Conservation (phyloP, 768 basidiomycete species). For the Mycena galopus region DNA sequence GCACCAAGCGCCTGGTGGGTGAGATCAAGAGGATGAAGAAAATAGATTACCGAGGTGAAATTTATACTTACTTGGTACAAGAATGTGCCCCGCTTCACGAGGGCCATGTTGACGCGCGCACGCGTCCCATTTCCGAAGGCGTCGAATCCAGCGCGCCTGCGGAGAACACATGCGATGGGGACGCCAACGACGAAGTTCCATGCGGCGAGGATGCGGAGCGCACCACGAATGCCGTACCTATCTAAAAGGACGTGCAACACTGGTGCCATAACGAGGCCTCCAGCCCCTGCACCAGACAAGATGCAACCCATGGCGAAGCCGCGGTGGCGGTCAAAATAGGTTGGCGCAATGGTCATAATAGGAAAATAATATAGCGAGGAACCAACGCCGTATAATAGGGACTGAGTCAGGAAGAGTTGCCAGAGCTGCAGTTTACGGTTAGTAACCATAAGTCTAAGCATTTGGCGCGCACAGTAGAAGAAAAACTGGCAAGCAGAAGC, state of each 20-base stretch:
- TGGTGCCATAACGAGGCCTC: conserved; percentile 59
- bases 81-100: conserved; percentile 57
- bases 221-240: conserved; percentile 50
- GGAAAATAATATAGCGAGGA: conserved; percentile 61
- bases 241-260: conserved; percentile 52
- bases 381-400: conserved; percentile 56
- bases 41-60: not conserved
- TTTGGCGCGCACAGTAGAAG: conserved; percentile 44
- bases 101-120: conserved; percentile 50
- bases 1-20: conserved; percentile 51
- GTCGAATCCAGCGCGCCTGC: conserved; percentile 41
- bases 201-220: conserved; percentile 54
- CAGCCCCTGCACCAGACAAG: conserved; percentile 56
- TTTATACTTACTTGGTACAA: conserved; percentile 49
- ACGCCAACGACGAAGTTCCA: conserved; percentile 56
- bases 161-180: conserved; percentile 52
- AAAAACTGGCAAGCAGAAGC: conserved; percentile 55
- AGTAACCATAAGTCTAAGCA: not conserved
- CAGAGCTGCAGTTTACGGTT: conserved; percentile 48
- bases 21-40: not conserved
- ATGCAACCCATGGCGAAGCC: conserved; percentile 61
- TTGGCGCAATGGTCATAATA: conserved; percentile 56
- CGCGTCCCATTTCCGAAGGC: conserved; percentile 26
- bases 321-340: conserved; percentile 59
- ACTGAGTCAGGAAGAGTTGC: conserved; percentile 59